Percentiles rank a stretch among this genome's conserved stretches.
Evolutionary conservation across 2,329 filamentous ascomycete species (phyloP).

Genomic region (Hymenoscyphus linearis): DNA sequence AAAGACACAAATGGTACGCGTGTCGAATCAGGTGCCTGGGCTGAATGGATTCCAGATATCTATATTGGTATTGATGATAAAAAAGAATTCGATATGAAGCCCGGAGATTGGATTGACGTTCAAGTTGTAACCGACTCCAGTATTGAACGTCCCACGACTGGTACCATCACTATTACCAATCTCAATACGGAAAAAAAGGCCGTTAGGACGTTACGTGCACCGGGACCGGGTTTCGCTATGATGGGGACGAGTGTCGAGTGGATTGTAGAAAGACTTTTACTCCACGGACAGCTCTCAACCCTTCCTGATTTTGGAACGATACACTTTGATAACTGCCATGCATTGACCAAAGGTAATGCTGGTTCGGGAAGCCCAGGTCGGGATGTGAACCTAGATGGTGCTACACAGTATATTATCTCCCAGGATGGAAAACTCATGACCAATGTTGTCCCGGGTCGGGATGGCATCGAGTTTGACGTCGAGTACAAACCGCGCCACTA

Average conservation of each 20-base stretch:
- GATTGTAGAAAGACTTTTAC: not conserved
- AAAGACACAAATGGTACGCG: not conserved
- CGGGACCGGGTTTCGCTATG: not conserved
- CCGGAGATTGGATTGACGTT: not conserved
- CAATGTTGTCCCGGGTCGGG: not conserved
- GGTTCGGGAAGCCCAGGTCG: not conserved
- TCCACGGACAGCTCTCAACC: not conserved
- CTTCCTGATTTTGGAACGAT: slow-evolving; percentile 1
- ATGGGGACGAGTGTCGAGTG: not conserved
- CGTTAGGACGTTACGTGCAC: not conserved
- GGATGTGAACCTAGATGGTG: not conserved
- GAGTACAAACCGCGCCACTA: not conserved
- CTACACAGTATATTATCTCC: no score
- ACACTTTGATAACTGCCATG: not conserved
- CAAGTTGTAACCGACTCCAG: not conserved
- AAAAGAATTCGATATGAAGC: not conserved
- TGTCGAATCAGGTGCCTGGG: not conserved
- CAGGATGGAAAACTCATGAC: not conserved
- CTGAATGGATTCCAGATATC: not conserved
- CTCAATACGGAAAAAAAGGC: not conserved
- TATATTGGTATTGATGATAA: not conserved
- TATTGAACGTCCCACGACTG: not conserved
- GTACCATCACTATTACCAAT: not conserved
- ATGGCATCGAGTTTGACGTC: not conserved
- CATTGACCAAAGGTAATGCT: not conserved